These are phyloP conservation scores for Brasenia schreberi DNA, from an alignment of 164 flowering plant species.

Conservation along the genomic window DNA sequence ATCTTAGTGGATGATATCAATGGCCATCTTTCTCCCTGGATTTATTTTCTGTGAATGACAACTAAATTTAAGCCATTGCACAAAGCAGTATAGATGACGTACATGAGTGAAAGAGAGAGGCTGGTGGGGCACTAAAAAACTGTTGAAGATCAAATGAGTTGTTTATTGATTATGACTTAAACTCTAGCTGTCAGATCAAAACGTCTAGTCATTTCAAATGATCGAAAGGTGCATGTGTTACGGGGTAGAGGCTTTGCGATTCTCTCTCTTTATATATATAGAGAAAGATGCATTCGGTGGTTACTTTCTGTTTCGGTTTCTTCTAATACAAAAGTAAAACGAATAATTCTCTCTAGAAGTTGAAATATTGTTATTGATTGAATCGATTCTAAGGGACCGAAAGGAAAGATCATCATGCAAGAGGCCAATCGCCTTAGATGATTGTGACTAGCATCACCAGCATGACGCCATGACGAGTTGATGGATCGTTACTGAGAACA, in stretches of 20 bases:
- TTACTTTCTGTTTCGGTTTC: background rate
- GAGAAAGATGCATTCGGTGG: background rate
- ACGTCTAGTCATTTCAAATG: constrained; percentile 1
- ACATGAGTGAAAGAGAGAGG: background rate
- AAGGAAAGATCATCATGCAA: background rate
- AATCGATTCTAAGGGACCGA: background rate
- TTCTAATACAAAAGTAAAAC: background rate
- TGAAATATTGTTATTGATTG: background rate
- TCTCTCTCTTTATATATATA: background rate
- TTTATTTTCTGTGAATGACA: no score
- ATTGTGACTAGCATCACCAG: background rate
- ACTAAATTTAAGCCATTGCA: no score
- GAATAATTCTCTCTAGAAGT: background rate
- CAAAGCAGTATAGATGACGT: no score
- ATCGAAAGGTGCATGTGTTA: background rate
- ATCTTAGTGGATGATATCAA: no score
- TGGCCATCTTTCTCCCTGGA: no score
- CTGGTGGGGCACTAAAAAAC: background rate
- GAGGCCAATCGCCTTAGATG: background rate
- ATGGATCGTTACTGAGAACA: background rate
- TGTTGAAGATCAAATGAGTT: background rate
- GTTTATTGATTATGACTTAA: background rate
- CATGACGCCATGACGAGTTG: background rate
- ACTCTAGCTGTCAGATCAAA: background rate
- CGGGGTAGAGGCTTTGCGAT: background rate